phyloP scores from a whole-genome alignment of 768 basidiomycete species.

The Mycena crocata region DNA sequence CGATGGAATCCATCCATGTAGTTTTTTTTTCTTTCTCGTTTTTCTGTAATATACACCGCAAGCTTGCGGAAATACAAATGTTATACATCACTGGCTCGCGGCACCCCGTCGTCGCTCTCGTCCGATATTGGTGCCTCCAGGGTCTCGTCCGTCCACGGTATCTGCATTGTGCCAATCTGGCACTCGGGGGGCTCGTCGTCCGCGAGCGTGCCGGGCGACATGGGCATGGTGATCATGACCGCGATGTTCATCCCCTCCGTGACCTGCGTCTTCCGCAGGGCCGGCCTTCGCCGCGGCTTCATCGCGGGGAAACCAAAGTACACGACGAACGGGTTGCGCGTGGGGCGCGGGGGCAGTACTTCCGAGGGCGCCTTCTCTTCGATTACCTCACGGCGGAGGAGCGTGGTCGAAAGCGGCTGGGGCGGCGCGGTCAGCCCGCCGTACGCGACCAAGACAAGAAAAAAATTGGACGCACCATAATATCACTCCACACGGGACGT shows the following conservation, averaged over 20 bases:
- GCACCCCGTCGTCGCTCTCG: too few relatives aligned
- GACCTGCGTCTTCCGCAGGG: neutral
- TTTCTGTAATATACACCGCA: slow-evolving; percentile 12
- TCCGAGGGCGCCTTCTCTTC: slow-evolving; percentile 2
- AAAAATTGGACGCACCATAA: slow-evolving; percentile 23
- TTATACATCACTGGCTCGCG: too few relatives aligned
- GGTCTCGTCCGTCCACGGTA: slow-evolving; percentile 27
- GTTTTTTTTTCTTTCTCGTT: too few relatives aligned
- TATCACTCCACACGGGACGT: slow-evolving; percentile 17
- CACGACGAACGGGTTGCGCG: neutral
- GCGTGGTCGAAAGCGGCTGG: slow-evolving; percentile 28
- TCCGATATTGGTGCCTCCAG: too few relatives aligned
- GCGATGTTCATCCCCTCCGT: slow-evolving; percentile 24
- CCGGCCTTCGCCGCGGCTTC: neutral
- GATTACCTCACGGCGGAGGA: slow-evolving; percentile 14
- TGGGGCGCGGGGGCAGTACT: neutral
- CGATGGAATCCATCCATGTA: too few relatives aligned
- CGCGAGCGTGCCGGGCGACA: slow-evolving; percentile 1
- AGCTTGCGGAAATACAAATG: slow-evolving; percentile 7
- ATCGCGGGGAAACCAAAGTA: neutral
- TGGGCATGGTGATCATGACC: slow-evolving; percentile 28
- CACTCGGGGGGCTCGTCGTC: slow-evolving; percentile 13
- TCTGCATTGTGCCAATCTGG: slow-evolving; percentile 21
- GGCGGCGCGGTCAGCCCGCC: neutral
- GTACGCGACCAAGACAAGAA: too few relatives aligned